These are phyloP conservation scores for Leccinum griseonigrum DNA, from an alignment of 1,284 basidiomycete species.

Conservation along the genomic window DNA sequence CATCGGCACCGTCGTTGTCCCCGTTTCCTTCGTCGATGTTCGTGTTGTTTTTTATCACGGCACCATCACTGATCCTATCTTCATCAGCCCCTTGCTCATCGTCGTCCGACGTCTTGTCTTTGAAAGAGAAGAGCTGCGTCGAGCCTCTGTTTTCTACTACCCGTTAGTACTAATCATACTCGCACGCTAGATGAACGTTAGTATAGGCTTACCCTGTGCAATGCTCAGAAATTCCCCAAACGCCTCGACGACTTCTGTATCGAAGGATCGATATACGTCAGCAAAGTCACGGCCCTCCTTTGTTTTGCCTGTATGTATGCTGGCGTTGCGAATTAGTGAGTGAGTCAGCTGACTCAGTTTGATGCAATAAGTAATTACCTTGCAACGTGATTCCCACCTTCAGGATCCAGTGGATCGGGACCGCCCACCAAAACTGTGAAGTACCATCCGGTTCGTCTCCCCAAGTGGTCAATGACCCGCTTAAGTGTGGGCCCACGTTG, in stretches of 20 bases:
- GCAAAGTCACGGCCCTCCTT: not conserved
- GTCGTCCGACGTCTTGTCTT: not conserved
- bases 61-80: not conserved
- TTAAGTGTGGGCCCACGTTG: not conserved
- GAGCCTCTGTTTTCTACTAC: too few species aligned
- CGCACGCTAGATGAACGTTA: too few species aligned
- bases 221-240: constrained; percentile 1
- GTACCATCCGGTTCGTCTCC: not conserved
- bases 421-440: not conserved
- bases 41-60: not conserved
- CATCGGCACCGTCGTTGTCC: not conserved
- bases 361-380: not conserved
- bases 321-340: not conserved
- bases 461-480: not conserved
- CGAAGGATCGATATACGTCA: not conserved
- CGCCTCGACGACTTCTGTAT: not conserved
- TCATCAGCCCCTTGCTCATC: not conserved
- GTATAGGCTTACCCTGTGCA: not conserved
- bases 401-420: not conserved
- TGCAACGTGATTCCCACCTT: not conserved
- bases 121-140: not conserved
- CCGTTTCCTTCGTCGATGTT: not conserved
- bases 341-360: not conserved
- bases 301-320: not conserved
- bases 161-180: too few species aligned